Evolutionary conservation across 2,329 filamentous ascomycete species (phyloP).

Genomic region (Apiospora kogelbergensis): DNA sequence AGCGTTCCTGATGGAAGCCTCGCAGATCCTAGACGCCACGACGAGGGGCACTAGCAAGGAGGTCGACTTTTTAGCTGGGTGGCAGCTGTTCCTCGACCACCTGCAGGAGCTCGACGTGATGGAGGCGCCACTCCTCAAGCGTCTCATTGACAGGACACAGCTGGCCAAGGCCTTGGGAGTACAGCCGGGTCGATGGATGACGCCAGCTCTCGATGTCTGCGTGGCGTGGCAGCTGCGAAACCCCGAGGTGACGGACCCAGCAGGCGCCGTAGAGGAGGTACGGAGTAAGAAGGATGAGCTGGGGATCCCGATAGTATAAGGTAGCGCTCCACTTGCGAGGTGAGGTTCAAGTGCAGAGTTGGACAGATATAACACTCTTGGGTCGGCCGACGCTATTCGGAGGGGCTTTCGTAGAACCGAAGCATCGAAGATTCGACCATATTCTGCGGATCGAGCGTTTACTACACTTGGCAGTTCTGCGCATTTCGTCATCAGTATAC

Average conservation of each 20-base stretch:
- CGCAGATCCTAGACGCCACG: slow-evolving; percentile 33
- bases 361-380: too few relatives aligned
- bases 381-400: too few relatives aligned
- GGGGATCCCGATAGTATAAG: slow-evolving; percentile 36
- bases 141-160: slow-evolving; percentile 72
- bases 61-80: slow-evolving; percentile 45
- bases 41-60: slow-evolving; percentile 23
- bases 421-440: too few relatives aligned
- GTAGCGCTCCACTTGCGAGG: too few relatives aligned
- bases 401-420: too few relatives aligned
- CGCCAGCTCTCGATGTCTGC: slow-evolving; percentile 73
- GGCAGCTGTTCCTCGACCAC: slow-evolving; percentile 58
- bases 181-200: slow-evolving; percentile 82
- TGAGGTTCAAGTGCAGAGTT: too few relatives aligned
- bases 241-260: slow-evolving; percentile 61
- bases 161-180: slow-evolving; percentile 67
- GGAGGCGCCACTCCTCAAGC: slow-evolving; percentile 57
- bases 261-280: slow-evolving; percentile 62
- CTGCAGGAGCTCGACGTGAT: slow-evolving; percentile 54
- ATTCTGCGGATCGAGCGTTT: too few relatives aligned
- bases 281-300: slow-evolving; percentile 51
- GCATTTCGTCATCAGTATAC: too few relatives aligned
- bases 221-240: slow-evolving; percentile 88
- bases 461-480: too few relatives aligned
- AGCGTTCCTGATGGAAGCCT: slow-evolving; percentile 64